These are phyloP conservation scores for Stephanodiscus minutulus DNA, from an alignment of 108 stramenopile genomes.

Conservation along the genomic window DNA sequence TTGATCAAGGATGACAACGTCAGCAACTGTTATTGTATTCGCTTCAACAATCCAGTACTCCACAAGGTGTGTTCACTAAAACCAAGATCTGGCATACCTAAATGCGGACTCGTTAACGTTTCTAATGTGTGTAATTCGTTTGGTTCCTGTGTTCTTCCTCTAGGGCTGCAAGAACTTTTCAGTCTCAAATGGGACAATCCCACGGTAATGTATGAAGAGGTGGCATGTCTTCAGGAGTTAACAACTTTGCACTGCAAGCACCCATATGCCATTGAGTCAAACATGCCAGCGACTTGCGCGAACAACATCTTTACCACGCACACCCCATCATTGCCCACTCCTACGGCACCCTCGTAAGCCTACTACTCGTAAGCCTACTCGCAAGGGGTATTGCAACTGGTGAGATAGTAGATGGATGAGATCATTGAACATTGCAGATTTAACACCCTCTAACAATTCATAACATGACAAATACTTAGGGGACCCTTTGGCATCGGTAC, in stretches of 20 bases:
- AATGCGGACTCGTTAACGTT: background rate
- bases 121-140: background rate
- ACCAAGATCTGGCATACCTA: background rate
- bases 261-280: constrained; percentile 24
- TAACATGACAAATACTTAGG: background rate
- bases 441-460: background rate
- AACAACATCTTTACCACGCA: constrained; percentile 12
- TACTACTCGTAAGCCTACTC: background rate
- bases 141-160: background rate
- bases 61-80: background rate
- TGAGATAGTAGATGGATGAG: background rate
- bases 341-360: background rate
- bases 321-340: background rate
- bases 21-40: constrained; percentile 5
- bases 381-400: constrained; percentile 8
- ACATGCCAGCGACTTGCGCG: constrained; percentile 34
- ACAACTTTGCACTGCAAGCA: constrained; percentile 23
- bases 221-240: constrained; percentile 51
- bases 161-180: constrained; percentile 36
- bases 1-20: background rate
- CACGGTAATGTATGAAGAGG: constrained; percentile 46
- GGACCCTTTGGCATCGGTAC: constrained; percentile 11
- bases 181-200: constrained; percentile 52
- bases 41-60: background rate
- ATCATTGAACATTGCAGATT: background rate